Conservation (phyloP, 1,284 basidiomycete species). For the Boletus semigastroideus region DNA sequence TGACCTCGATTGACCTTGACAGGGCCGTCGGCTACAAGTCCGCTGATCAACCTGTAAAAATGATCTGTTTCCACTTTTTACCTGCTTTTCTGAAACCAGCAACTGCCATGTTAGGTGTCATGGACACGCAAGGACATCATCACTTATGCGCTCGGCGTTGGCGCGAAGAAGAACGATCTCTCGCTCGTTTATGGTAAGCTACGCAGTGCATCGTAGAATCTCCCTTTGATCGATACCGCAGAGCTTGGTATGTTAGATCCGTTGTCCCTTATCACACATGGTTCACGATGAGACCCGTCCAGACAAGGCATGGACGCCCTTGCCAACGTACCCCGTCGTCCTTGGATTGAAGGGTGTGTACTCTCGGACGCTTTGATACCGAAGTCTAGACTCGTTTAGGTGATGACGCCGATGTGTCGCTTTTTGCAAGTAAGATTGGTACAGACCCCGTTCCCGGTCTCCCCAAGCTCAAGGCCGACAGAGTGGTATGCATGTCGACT, state of each 20-base stretch:
- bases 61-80: background rate
- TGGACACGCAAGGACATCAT: conserved; percentile 34
- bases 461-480: conserved; percentile 64
- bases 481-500: conserved; percentile 47
- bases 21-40: conserved; percentile 26
- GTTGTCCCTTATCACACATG: background rate
- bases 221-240: conserved; percentile 8
- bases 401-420: conserved; percentile 59
- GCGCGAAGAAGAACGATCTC: conserved; percentile 33
- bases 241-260: conserved; percentile 30
- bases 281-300: background rate
- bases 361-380: background rate
- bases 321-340: conserved; percentile 57
- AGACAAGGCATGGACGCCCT: conserved; percentile 52
- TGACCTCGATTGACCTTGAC: conserved; percentile 29
- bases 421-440: conserved; percentile 57
- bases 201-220: background rate
- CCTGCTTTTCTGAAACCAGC: background rate
- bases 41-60: conserved; percentile 23
- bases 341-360: conserved; percentile 54
- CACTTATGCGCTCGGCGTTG: conserved; percentile 32
- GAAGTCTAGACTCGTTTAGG: conserved; percentile 28
- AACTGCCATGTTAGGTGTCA: conserved; percentile 22
- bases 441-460: conserved; percentile 54
- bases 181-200: conserved; percentile 31